These are phyloP conservation scores for Candida glaebosa DNA, from an alignment of 805 yeast species.

Conservation along the genomic window DNA sequence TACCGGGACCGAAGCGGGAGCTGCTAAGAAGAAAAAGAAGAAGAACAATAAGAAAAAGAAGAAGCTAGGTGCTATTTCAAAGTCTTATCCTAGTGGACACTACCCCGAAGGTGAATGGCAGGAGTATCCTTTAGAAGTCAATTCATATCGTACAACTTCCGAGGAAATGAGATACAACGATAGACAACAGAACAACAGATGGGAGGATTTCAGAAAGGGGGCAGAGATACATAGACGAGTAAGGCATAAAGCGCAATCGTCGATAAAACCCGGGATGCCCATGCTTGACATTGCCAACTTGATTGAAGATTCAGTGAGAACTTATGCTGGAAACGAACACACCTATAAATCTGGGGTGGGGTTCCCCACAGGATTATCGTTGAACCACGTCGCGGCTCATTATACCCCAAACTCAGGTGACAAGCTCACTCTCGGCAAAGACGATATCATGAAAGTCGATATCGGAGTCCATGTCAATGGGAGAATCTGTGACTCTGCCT, in stretches of 20 bases:
- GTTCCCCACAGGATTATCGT: constrained; percentile 95
- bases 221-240: constrained; percentile 96
- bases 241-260: constrained; percentile 69
- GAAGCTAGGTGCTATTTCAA: constrained; percentile 59
- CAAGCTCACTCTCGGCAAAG: constrained; percentile 70
- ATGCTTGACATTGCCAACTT: constrained; percentile 87
- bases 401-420: constrained; percentile 97
- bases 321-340: constrained; percentile 64
- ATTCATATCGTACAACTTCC: constrained; percentile 70
- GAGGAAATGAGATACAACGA: constrained; percentile 84
- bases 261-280: constrained; percentile 86
- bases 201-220: constrained; percentile 91
- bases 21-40: constrained; percentile 27
- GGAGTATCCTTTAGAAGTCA: constrained; percentile 68
- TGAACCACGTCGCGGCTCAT: constrained; percentile 95
- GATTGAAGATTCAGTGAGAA: constrained; percentile 81
- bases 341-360: constrained; percentile 81
- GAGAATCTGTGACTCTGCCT: constrained; percentile 90
- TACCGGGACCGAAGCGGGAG: constrained; percentile 18
- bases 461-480: constrained; percentile 97
- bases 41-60: constrained; percentile 51
- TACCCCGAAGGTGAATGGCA: constrained; percentile 88
- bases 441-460: constrained; percentile 95
- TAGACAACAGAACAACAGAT: constrained; percentile 53
- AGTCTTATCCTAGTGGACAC: constrained; percentile 62